A percentile compares a stretch with the other conserved stretches of the same genome.
These are phyloP conservation scores for Lachnellula suecica DNA, from an alignment of 2,329 filamentous ascomycete genomes.

Conservation along the genomic window DNA sequence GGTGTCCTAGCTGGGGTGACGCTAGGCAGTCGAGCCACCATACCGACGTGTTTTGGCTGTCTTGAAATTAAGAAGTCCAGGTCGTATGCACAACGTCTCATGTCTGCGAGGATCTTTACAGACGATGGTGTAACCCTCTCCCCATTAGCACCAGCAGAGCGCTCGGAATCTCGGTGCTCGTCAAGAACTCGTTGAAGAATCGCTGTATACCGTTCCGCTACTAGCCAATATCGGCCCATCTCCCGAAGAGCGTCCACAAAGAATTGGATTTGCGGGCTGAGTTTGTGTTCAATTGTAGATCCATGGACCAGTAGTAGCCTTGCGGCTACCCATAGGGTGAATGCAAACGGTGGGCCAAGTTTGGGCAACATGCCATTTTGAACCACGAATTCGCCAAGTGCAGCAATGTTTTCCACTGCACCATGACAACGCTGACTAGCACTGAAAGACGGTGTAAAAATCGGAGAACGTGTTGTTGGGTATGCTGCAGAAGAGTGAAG, in stretches of 20 bases:
- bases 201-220: conserved; percentile 77
- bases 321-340: conserved; percentile 89
- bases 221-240: conserved; percentile 82
- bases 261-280: conserved; percentile 76
- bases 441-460: conserved; percentile 86
- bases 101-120: conserved; percentile 85
- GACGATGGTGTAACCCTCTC: conserved; percentile 77
- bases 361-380: conserved; percentile 73
- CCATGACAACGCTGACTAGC: conserved; percentile 80
- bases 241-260: conserved; percentile 80
- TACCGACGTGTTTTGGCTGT: conserved; percentile 46
- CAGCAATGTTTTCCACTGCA: conserved; percentile 80
- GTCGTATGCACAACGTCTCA: conserved; percentile 88
- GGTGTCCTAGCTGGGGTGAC: conserved; percentile 66
- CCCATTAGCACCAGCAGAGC: conserved; percentile 55
- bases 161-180: conserved; percentile 78
- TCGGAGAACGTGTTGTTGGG: conserved; percentile 81
- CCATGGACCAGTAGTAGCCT: conserved; percentile 85
- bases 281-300: conserved; percentile 81
- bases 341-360: conserved; percentile 87
- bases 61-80: conserved; percentile 86
- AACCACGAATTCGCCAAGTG: conserved; percentile 75
- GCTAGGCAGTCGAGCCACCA: conserved; percentile 46
- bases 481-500: conserved; percentile 92
- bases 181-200: conserved; percentile 81